phyloP scores from a whole-genome alignment of 2,329 filamentous ascomycete species.

The Talaromyces sp. region DNA sequence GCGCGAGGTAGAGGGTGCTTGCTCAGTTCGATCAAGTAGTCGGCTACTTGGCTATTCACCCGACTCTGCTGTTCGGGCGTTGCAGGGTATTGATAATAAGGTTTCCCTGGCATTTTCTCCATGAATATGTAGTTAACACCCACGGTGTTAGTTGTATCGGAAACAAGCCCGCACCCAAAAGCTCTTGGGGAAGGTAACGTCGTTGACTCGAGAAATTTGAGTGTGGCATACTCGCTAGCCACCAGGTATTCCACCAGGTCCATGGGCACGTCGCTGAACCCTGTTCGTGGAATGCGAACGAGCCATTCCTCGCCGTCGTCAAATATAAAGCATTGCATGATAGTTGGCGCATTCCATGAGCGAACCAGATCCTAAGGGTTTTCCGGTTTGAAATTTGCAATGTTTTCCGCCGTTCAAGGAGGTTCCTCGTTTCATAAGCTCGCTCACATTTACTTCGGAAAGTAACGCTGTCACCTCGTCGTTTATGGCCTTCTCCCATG shows the following conservation, averaged over 20 bases:
- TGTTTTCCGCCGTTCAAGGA: conserved; percentile 1
- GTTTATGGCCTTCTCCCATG: conserved; percentile 6
- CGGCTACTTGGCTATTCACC: conserved; percentile 7
- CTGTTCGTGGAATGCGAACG: conserved; percentile 28
- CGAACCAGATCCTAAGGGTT: not conserved
- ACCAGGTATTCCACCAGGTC: conserved; percentile 21
- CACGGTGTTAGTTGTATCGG: conserved; percentile 17
- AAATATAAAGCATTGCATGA: conserved; percentile 19
- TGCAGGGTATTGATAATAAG: conserved; percentile 11
- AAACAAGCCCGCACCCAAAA: conserved; percentile 28
- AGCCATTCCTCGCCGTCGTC: conserved; percentile 37
- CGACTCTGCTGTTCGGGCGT: conserved; percentile 13
- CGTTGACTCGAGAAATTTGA: conserved; percentile 33
- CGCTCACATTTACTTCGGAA: conserved; percentile 6
- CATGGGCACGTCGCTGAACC: conserved; percentile 25
- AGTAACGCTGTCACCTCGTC: conserved; percentile 6
- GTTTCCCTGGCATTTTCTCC: conserved; percentile 34
- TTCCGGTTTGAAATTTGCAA: conserved; percentile 9
- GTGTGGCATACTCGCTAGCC: conserved; percentile 35
- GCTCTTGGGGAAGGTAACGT: conserved; percentile 31
- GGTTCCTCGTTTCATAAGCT: conserved; percentile 3
- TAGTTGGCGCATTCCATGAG: conserved; percentile 11
- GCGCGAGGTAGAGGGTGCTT: conserved; percentile 3
- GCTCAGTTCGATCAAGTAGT: conserved; percentile 7
- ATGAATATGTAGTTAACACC: conserved; percentile 37